Evolutionary conservation across 208 protist species (phyloP), one percentile per base, ranked within the genome.

Genomic region (Blastocrithidia nonstop): DNA sequence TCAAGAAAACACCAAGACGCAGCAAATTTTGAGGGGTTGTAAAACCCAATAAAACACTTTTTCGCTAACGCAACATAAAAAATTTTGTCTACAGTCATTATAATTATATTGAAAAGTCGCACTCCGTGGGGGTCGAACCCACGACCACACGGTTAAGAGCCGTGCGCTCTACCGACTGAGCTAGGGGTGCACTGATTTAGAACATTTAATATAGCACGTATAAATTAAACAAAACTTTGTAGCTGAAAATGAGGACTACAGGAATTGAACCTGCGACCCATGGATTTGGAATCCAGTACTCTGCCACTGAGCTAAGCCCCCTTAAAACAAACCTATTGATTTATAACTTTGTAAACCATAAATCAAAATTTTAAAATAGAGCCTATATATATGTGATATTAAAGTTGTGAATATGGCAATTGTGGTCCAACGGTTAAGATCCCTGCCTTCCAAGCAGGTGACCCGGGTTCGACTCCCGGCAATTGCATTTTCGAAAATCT

Each of bases 71-170:
- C 6, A n/a, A n/a, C n/a, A n/a, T n/a, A n/a, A n/a, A n/a, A n/a
- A n/a, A n/a, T n/a, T n/a, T n/a, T n/a, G n/a, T n/a, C n/a, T n/a
- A n/a, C n/a, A n/a, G n/a, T n/a, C n/a, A n/a, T n/a, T n/a, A n/a
- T n/a, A n/a, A n/a, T n/a, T n/a, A n/a, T n/a, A n/a, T n/a, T n/a
- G n/a, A n/a, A 52, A 52, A 45, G 38, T 43, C 53, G 51, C 20
- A 36, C 20, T 56, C 71, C 71, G 71, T 80, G 71, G 71, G 71
- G 71, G 37, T 95, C 88, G 88, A 95, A 95, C 88, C 88, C 84
- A 81, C 88, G 88, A 94, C 88, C 86, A 90, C 84, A 76, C 71
- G 87, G 75, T 95, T 95, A 95, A 95, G 67, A 92, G 86, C 74
- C 83, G 61, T 71, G 81, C 79, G 86, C 86, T 94, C 86, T 94